Evolutionary conservation across 2,329 filamentous ascomycete genomes (phyloP).

Genomic region (Trichoderma sp.): DNA sequence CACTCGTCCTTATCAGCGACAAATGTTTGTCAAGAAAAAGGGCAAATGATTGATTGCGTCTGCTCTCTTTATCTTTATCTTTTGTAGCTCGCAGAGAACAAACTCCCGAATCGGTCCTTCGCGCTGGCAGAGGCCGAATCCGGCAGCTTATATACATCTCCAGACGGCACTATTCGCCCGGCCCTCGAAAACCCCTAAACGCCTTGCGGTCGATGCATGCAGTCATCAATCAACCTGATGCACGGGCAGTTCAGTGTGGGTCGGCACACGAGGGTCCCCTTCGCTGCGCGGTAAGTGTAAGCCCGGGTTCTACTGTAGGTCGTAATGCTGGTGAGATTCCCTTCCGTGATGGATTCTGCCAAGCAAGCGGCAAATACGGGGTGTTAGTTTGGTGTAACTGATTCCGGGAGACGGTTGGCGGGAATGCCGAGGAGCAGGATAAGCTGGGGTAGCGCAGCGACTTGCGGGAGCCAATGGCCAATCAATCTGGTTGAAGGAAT

Average conservation of each 20-base stretch:
- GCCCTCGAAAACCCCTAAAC: not conserved
- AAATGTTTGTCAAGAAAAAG: not conserved
- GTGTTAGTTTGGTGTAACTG: not conserved
- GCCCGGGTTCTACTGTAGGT: not conserved
- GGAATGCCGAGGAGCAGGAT: not conserved
- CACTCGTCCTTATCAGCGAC: not conserved
- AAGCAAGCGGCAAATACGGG: not conserved
- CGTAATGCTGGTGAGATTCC: not conserved
- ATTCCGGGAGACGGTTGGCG: not conserved
- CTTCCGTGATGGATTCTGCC: not conserved
- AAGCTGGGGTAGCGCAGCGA: not conserved
- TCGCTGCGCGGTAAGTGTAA: not conserved
- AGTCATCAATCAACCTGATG: constrained; percentile 7
- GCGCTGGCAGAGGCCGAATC: not conserved
- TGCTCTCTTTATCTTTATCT: not conserved
- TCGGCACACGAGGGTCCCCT: not conserved
- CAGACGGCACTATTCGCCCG: not conserved
- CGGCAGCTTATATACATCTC: not conserved
- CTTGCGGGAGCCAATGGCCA: not conserved
- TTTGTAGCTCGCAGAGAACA: not conserved
- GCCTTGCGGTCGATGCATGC: not conserved
- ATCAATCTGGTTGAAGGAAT: not conserved
- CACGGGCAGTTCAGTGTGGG: not conserved
- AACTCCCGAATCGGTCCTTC: not conserved
- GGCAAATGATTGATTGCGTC: not conserved